Evolutionary conservation across 768 basidiomycete genomes (phyloP).

Genomic region (Serendipita sp.): DNA sequence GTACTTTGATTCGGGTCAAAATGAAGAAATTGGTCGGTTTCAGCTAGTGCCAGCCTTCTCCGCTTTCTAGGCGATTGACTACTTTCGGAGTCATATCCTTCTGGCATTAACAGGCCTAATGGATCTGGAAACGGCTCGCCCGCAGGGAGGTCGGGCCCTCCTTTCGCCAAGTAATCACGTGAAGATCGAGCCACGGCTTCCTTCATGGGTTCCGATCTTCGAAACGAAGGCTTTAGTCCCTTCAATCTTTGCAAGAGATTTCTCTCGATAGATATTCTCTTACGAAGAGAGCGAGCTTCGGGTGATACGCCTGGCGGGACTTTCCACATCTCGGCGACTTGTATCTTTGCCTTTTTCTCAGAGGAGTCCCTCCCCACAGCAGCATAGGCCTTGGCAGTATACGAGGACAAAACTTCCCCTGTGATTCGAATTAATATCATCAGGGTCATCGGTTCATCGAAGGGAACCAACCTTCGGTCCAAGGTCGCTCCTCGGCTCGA

Average conservation of each 20-base stretch:
- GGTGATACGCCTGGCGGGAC: slow-evolving; percentile 21
- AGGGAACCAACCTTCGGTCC: slow-evolving; percentile 29
- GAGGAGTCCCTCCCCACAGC: slow-evolving; percentile 36
- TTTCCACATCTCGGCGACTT: slow-evolving; percentile 25
- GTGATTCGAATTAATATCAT: neutral
- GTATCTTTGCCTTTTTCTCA: slow-evolving; percentile 37
- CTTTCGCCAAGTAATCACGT: no score
- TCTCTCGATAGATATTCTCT: slow-evolving; percentile 25
- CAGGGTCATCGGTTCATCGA: neutral
- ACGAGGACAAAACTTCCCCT: slow-evolving; percentile 29
- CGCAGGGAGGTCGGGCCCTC: neutral
- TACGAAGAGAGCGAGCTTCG: slow-evolving; percentile 18
- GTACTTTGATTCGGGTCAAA: no score
- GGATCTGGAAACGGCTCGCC: neutral
- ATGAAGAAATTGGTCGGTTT: no score
- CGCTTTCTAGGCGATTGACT: neutral
- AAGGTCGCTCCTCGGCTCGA: slow-evolving; percentile 44
- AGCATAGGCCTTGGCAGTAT: slow-evolving; percentile 39
- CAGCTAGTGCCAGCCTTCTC: neutral
- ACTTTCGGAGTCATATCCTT: neutral
- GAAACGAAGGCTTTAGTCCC: neutral
- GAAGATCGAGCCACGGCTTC: no score
- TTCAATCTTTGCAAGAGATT: slow-evolving; percentile 14
- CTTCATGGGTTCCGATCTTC: no score
- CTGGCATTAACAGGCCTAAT: neutral